Evolutionary conservation across 129 eudicot species (phyloP).

Genomic region (Centaurea solstitialis): DNA sequence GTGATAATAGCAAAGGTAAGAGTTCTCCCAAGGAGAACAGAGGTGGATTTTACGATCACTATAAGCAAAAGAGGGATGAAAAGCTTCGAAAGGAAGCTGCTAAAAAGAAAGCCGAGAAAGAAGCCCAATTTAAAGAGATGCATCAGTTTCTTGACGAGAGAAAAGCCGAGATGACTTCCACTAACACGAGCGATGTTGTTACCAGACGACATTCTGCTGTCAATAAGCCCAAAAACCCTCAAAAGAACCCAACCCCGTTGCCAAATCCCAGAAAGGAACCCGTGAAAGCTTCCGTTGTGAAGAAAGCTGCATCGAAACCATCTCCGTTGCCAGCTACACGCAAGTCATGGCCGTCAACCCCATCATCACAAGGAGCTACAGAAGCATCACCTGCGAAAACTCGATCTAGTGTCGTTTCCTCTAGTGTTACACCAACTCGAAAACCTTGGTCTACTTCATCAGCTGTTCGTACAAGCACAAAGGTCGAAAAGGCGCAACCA

Average conservation of each 20-base stretch:
- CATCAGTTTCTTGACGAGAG: constrained; percentile 51
- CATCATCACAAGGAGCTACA: constrained; percentile 58
- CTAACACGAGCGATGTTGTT: constrained; percentile 43
- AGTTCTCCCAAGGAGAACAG: constrained; percentile 42
- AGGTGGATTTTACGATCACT: constrained; percentile 70
- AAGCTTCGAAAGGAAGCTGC: constrained; percentile 64
- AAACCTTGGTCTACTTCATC: constrained; percentile 62
- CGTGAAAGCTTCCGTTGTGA: constrained; percentile 51
- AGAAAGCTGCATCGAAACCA: constrained; percentile 56
- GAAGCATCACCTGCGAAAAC: constrained; percentile 65
- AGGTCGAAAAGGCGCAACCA: constrained; percentile 50
- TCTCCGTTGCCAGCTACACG: constrained; percentile 80
- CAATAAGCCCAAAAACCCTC: constrained; percentile 50
- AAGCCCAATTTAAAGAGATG: constrained; percentile 55
- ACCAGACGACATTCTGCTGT: constrained; percentile 32
- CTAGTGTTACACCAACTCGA: constrained; percentile 45
- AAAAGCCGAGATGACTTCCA: constrained; percentile 62
- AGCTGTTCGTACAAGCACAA: constrained; percentile 54
- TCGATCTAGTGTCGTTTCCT: constrained; percentile 39
- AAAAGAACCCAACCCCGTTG: constrained; percentile 37
- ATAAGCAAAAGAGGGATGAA: constrained; percentile 78
- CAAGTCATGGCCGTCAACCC: constrained; percentile 88
- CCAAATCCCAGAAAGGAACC: constrained; percentile 48
- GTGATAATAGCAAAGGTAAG: constrained; percentile 45
- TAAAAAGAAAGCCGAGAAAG: constrained; percentile 66